Percentiles rank a stretch among this genome's conserved stretches.
phyloP scores from a whole-genome alignment of 768 basidiomycete species.

The Coprinopsis marcescibilis region DNA sequence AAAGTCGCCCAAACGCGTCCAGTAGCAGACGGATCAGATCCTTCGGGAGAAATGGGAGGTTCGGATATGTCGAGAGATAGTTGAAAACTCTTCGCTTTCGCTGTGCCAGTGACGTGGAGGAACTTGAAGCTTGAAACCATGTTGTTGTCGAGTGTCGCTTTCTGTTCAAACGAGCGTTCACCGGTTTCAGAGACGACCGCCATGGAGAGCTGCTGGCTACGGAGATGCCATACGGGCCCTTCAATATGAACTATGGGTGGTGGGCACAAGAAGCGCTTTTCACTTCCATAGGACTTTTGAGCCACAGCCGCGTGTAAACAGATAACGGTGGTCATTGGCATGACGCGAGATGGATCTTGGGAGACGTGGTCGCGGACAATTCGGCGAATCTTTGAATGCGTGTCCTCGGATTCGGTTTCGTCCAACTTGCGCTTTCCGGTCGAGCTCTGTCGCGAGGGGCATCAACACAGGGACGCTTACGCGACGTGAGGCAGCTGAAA shows the following conservation, averaged over 20 bases:
- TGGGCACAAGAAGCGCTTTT: conserved; percentile 91
- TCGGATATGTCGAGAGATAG: conserved; percentile 82
- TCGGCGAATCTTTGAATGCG: conserved; percentile 76
- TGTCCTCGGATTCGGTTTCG: conserved; percentile 53
- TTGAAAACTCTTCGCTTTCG: conserved; percentile 87
- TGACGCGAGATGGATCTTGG: conserved; percentile 66
- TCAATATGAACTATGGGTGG: conserved; percentile 92
- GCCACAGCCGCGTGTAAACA: conserved; percentile 90
- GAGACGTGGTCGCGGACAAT: conserved; percentile 79
- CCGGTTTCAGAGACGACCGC: conserved; percentile 79
- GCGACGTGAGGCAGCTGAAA: conserved; percentile 14
- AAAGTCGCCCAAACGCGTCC: conserved; percentile 88
- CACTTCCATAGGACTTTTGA: conserved; percentile 94
- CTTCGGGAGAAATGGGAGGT: conserved; percentile 51
- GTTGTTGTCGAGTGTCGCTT: conserved; percentile 74
- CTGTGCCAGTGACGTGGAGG: conserved; percentile 81
- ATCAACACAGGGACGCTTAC: background rate
- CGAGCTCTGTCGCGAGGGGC: conserved; percentile 26
- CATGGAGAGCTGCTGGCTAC: conserved; percentile 78
- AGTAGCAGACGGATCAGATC: conserved; percentile 33
- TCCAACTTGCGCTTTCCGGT: conserved; percentile 75
- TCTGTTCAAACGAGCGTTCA: conserved; percentile 80
- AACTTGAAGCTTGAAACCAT: conserved; percentile 90
- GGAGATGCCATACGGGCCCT: conserved; percentile 82
- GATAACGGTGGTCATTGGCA: conserved; percentile 88